Base-by-base conservation (phyloP, 2,329 filamentous ascomycete species). In the Alternaria sp. region DNA sequence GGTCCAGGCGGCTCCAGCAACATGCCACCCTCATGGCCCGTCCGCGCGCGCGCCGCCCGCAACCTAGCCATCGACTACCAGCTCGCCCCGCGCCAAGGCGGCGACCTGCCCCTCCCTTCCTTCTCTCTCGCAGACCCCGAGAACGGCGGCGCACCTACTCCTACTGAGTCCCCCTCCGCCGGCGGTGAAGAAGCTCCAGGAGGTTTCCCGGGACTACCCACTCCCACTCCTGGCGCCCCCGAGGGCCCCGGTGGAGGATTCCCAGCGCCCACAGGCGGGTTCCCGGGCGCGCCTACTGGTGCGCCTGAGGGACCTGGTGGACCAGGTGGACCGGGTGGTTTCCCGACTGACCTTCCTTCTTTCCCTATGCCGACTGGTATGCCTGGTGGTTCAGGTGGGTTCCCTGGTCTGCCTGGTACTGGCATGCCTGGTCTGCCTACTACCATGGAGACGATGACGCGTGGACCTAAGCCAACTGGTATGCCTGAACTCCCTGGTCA, bases 1-100 rank as follows among this genome's bases (percentile, higher is more conserved):
- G 26, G 18, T 3, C 26, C 49, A 4, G 44, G 53, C n/a, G 33
- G 28, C 23, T 41, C 37, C 37, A 41, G n/a, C 37, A 41, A 41
- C 37, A 41, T 41, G 37, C 37, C 37, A 0, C 37, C 37, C 1
- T 41, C 37, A 0, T 41, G 28, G 44, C 28, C 14, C 18, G 20
- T 25, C 30, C 60, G 45, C 28, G 44, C 25, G 45, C 45, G 37
- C 49, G 25, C 37, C 37, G 37, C 9, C 28, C 49, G 30, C 20
- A 53, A 53, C 11, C 49, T 71, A 10, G 61, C 63, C 12, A 59
- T 71, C 53, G 63, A 71, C 63, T 71, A 69, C 50, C 57, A 64
- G 28, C 67, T 71, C 25, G 69, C 67, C 10, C 65, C 69, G 45
- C 58, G 64, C 30, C 66, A 67, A 60, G 60, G 47, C 5, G 43